These are phyloP conservation scores for Pleurotus eryngii DNA, from an alignment of 768 basidiomycete genomes.

Conservation along the genomic window DNA sequence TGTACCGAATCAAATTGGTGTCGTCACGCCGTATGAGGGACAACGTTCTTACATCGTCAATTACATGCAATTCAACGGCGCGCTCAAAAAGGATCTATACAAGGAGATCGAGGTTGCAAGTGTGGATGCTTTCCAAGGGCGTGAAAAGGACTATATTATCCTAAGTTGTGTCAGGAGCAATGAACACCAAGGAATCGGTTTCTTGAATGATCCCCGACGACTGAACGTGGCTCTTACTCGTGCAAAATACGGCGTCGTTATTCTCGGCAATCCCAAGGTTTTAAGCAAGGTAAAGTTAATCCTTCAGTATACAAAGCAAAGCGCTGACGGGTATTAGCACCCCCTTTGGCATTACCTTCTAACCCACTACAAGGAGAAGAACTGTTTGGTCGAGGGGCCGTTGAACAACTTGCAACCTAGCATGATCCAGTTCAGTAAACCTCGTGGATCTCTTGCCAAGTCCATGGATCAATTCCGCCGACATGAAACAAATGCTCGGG, in stretches of 20 bases:
- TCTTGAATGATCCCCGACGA: conserved; percentile 95
- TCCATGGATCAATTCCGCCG: conserved; percentile 92
- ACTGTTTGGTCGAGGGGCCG: conserved; percentile 91
- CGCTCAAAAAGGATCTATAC: conserved; percentile 97
- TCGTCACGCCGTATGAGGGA: conserved; percentile 98
- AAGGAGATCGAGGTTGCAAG: conserved; percentile 99
- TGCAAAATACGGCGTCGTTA: conserved; percentile 97
- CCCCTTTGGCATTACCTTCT: conserved; percentile 98
- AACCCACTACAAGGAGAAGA: conserved; percentile 98
- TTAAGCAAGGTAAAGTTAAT: conserved; percentile 80
- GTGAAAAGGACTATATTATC: conserved; percentile 99
- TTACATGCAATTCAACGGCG: conserved; percentile 99
- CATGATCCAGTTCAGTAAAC: conserved; percentile 99
- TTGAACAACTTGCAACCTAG: conserved; percentile 94
- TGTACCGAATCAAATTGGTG: conserved; percentile 91
- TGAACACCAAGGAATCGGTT: conserved; percentile 99
- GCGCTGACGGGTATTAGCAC: conserved; percentile 54
- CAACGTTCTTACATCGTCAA: conserved; percentile 98
- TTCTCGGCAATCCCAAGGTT: conserved; percentile 99
- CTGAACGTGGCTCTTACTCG: conserved; percentile 96
- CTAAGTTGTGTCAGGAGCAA: conserved; percentile 97
- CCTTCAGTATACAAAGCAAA: background rate
- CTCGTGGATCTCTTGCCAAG: conserved; percentile 82
- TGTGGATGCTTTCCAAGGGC: conserved; percentile 98
- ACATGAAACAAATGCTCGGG: conserved; percentile 88